phyloP scores from a whole-genome alignment of 176 grass and related monocot species.

The Juncus inflexus region DNA sequence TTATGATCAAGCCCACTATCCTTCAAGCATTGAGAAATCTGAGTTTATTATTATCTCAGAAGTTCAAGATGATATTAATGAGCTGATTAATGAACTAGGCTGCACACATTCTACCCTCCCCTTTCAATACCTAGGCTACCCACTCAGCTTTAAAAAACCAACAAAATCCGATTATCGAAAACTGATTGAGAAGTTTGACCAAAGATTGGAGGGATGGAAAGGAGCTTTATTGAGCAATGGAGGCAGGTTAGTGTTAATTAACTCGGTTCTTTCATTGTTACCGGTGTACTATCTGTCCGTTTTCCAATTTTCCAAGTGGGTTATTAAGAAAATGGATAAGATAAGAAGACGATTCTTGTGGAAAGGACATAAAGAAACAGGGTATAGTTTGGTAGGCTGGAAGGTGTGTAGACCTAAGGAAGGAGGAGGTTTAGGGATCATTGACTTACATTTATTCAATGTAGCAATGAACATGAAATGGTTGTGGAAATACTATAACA shows the following conservation, averaged over 20 bases:
- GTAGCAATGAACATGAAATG: neutral
- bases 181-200: neutral
- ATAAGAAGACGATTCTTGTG: neutral
- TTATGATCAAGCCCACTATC: neutral
- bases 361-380: neutral
- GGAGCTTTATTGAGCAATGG: too few relatives aligned
- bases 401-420: neutral
- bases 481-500: neutral
- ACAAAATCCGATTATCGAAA: neutral
- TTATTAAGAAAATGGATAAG: neutral
- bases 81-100: neutral
- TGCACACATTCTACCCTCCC: neutral
- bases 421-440: neutral
- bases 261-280: neutral
- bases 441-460: neutral
- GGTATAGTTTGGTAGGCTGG: neutral
- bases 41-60: neutral
- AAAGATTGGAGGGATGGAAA: neutral
- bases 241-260: neutral
- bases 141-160: neutral
- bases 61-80: too few relatives aligned
- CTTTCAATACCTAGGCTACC: neutral
- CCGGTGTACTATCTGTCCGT: neutral
- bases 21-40: neutral
- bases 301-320: neutral